phyloP scores from a whole-genome alignment of 345 rosid species.

The Gossypium herbaceum region DNA sequence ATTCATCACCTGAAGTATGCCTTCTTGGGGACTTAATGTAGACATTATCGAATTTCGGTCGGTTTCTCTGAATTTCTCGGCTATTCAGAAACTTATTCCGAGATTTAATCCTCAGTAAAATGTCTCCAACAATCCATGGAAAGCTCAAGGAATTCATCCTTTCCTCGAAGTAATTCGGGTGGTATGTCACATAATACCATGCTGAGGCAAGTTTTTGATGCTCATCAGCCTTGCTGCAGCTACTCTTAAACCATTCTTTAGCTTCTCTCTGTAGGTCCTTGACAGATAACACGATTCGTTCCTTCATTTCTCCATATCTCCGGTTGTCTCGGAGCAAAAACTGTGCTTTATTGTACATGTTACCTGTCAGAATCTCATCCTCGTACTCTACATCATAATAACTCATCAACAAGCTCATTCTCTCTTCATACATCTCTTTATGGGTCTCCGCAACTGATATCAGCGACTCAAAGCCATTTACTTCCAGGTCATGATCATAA shows the following conservation, averaged over 20 bases:
- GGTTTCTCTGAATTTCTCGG: constrained; percentile 15
- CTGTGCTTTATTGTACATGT: constrained; percentile 46
- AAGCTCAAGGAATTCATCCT: constrained; percentile 58
- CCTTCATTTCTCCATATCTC: constrained; percentile 70
- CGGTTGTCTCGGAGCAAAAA: constrained; percentile 76
- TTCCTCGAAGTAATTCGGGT: constrained; percentile 36
- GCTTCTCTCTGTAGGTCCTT: constrained; percentile 63
- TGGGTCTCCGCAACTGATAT: constrained; percentile 44
- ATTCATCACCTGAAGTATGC: constrained; percentile 4
- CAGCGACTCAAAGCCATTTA: constrained; percentile 52
- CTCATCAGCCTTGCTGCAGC: constrained; percentile 42
- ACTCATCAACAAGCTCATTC: constrained; percentile 53
- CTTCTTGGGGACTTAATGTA: constrained; percentile 14
- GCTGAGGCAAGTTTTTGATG: constrained; percentile 64
- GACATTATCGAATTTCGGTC: background rate
- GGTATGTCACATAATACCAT: constrained; percentile 81
- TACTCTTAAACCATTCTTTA: constrained; percentile 60
- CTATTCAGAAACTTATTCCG: constrained; percentile 45
- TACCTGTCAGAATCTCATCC: constrained; percentile 90
- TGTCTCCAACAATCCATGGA: constrained; percentile 74
- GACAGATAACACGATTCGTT: constrained; percentile 49
- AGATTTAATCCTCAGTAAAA: constrained; percentile 52
- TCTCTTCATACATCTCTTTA: constrained; percentile 58
- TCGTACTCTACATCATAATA: constrained; percentile 59
- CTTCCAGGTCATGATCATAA: constrained; percentile 66